Evolutionary conservation across 108 stramenopile genomes (phyloP).

Genomic region (Licmophora abbreviata): DNA sequence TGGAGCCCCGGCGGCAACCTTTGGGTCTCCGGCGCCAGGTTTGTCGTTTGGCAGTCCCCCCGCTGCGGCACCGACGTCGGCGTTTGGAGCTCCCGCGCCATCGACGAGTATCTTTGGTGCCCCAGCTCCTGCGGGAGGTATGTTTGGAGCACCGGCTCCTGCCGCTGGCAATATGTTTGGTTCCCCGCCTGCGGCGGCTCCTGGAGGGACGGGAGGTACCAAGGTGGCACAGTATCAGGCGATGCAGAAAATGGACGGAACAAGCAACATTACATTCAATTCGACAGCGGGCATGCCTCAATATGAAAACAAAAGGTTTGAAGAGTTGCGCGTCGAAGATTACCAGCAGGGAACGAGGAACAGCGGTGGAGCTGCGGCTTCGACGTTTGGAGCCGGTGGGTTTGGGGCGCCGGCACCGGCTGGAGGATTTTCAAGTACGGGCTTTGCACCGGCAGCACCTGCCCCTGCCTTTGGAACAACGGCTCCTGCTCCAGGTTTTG

Average conservation of each 20-base stretch:
- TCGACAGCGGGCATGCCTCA: constrained; percentile 81
- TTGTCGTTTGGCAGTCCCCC: constrained; percentile 5
- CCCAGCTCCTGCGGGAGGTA: constrained; percentile 36
- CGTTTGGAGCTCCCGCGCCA: constrained; percentile 35
- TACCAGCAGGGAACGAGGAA: constrained; percentile 77
- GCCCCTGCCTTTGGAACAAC: constrained; percentile 6
- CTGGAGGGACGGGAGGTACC: constrained; percentile 30
- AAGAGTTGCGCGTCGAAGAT: constrained; percentile 91
- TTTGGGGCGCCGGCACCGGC: constrained; percentile 24
- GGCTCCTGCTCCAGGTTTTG: constrained; percentile 7
- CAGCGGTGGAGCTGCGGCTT: constrained; percentile 23
- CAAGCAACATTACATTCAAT: constrained; percentile 54
- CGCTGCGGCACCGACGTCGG: constrained; percentile 4
- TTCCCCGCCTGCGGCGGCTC: constrained; percentile 22
- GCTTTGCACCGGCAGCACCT: constrained; percentile 15
- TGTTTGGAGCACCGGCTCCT: constrained; percentile 31
- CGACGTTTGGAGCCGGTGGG: constrained; percentile 10
- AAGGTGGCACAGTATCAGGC: constrained; percentile 44
- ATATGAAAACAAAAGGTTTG: constrained; percentile 80
- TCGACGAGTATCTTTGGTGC: constrained; percentile 11
- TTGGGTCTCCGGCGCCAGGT: constrained; percentile 40
- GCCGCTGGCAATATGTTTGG: constrained; percentile 25
- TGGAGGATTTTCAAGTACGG: constrained; percentile 24
- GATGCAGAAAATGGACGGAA: constrained; percentile 53
- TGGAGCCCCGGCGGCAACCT: constrained; percentile 8